Conservation (phyloP, 202 grass and related monocot genomes). For the Carex arenaria region DNA sequence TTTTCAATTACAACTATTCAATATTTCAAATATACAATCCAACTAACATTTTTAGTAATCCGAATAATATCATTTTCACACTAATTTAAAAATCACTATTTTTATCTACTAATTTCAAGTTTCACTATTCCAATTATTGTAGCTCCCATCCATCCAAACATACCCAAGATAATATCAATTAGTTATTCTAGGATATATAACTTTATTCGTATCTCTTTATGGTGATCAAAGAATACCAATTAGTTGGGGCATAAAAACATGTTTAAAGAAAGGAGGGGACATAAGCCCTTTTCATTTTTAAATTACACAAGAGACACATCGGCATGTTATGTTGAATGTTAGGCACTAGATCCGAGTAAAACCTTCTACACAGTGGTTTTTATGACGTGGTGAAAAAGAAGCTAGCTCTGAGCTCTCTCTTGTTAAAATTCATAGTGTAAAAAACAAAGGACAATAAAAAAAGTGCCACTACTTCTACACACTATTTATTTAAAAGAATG, state of each 20-base stretch:
- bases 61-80: too few species aligned
- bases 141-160: too few species aligned
- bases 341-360: constrained; percentile 3
- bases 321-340: neutral
- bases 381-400: neutral
- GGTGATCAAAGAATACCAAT: too few species aligned
- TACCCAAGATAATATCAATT: too few species aligned
- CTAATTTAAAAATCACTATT: too few species aligned
- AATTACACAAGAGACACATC: neutral
- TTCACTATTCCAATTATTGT: too few species aligned
- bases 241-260: neutral
- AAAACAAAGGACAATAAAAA: neutral
- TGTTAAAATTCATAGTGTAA: neutral
- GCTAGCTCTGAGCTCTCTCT: neutral
- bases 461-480: constrained; percentile 6
- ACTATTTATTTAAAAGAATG: neutral
- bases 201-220: neutral
- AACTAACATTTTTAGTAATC: too few species aligned
- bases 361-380: neutral
- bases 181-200: neutral
- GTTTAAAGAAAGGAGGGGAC: neutral
- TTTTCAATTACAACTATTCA: too few species aligned
- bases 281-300: neutral
- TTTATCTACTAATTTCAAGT: too few species aligned
- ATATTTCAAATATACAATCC: too few species aligned